Base-by-base conservation (phyloP, 495 filamentous ascomycete species). In the Penicillium paradoxum region DNA sequence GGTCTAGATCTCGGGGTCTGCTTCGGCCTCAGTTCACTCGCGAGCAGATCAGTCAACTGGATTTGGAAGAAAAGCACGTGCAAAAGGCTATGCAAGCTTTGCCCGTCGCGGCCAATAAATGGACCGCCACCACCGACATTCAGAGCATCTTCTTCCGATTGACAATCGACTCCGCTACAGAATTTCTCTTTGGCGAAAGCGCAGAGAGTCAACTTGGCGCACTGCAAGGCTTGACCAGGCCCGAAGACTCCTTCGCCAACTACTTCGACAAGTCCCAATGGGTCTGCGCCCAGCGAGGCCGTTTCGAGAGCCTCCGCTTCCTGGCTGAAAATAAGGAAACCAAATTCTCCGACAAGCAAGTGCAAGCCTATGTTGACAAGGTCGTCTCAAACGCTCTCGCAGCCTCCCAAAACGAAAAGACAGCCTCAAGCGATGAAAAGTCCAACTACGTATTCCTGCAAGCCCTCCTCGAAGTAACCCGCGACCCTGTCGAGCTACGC, bases 171-270 rank as follows among this genome's bases (percentile, higher is more conserved):
- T 79, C 78, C 6, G 79, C 83, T 13, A 86, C 81, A 3, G 83
- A 85, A 45, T 85, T 88, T 57, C 74, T 87, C 29, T 85, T 89
- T 58, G 85, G 85, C 17, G 73, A 82, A 56, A 80, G 76, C 58
- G 63, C 72, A 13, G 63, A 79, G 25, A 71, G 66, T 58, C 74
- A 71, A 53, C 53, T 73, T 29, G 63, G 57, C 33, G 67, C 64
- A 0, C 42, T 70, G 1, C 49, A 65, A 21, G 58, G 56, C 36
- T 49, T 62, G 1, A 46, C 62, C n/a, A 57, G 54, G 15, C 46
- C 54, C 33, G 64, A 66, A 18, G 63, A 68, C 41, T 60, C 59
- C 14, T 77, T 79, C 54, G 64, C 72, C 29, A 51, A 59, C 13
- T 62, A 71, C 49, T 80, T 83, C 54, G 68, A 66, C 39, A 66